These are phyloP conservation scores for Apiotrichum sp. DNA, from an alignment of 1,284 basidiomycete species.

Conservation along the genomic window DNA sequence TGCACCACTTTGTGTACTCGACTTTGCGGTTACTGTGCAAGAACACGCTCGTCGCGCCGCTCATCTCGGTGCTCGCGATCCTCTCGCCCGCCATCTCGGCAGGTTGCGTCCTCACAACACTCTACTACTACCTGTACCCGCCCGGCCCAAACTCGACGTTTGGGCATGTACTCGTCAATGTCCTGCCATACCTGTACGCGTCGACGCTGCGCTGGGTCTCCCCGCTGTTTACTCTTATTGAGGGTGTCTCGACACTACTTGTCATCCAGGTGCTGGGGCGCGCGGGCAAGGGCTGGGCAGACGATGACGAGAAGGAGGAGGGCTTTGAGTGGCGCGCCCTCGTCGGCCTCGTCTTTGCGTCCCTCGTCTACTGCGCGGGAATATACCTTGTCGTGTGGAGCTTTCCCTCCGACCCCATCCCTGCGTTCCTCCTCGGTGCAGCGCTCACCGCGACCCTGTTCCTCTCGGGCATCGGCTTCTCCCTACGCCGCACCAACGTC, in stretches of 20 bases:
- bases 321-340: constrained; percentile 46
- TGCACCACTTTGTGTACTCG: constrained; percentile 43
- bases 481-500: constrained; percentile 78
- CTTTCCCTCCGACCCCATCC: constrained; percentile 32
- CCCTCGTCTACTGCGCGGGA: constrained; percentile 43
- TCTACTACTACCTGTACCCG: constrained; percentile 42
- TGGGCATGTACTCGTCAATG: constrained; percentile 36
- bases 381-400: constrained; percentile 34
- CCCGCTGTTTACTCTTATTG: constrained; percentile 46
- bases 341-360: constrained; percentile 40
- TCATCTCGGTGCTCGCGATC: constrained; percentile 39
- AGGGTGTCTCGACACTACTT: constrained; percentile 43
- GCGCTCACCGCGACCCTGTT: constrained; percentile 55
- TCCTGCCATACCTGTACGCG: constrained; percentile 44
- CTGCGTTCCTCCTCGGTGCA: constrained; percentile 43
- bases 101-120: constrained; percentile 29
- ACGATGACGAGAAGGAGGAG: constrained; percentile 44
- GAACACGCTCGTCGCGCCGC: constrained; percentile 41
- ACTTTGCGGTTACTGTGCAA: constrained; percentile 43
- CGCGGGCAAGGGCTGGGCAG: constrained; percentile 47
- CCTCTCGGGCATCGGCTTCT: constrained; percentile 83
- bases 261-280: constrained; percentile 45
- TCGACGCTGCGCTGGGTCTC: constrained; percentile 40
- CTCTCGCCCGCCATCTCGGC: constrained; percentile 40
- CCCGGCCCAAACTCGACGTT: constrained; percentile 10